Conservation (phyloP, 306 rosid species). For the Trichosanthes cucumerina region DNA sequence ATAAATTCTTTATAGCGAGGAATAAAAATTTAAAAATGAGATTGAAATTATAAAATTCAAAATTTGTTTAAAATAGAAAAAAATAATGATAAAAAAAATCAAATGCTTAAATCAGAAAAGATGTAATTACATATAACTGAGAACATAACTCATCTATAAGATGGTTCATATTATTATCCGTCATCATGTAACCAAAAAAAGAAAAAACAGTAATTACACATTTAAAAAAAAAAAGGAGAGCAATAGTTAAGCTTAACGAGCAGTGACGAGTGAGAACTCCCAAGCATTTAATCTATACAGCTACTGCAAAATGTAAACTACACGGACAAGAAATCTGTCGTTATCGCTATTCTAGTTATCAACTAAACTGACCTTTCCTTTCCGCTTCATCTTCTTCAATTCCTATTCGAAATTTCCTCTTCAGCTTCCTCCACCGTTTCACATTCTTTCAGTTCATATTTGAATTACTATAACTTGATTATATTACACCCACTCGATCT, state of each 20-base stretch:
- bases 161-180: too few relatives aligned
- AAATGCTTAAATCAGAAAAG: too few relatives aligned
- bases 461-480: neutral
- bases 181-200: too few relatives aligned
- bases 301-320: neutral
- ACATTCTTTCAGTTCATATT: neutral
- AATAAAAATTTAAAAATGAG: too few relatives aligned
- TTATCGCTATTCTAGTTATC: neutral
- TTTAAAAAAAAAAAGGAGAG: neutral
- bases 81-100: neutral
- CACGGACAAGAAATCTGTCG: neutral
- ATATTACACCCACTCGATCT: neutral
- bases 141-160: too few relatives aligned
- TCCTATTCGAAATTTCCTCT: neutral
- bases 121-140: too few relatives aligned
- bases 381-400: neutral
- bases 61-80: too few relatives aligned
- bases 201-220: neutral
- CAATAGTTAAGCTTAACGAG: neutral
- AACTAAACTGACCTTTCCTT: neutral
- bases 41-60: too few relatives aligned
- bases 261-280: neutral
- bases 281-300: neutral
- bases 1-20: too few relatives aligned
- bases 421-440: conserved; percentile 3